Conservation (phyloP, 2,329 filamentous ascomycete species). For the Fusarium duplospermum region DNA sequence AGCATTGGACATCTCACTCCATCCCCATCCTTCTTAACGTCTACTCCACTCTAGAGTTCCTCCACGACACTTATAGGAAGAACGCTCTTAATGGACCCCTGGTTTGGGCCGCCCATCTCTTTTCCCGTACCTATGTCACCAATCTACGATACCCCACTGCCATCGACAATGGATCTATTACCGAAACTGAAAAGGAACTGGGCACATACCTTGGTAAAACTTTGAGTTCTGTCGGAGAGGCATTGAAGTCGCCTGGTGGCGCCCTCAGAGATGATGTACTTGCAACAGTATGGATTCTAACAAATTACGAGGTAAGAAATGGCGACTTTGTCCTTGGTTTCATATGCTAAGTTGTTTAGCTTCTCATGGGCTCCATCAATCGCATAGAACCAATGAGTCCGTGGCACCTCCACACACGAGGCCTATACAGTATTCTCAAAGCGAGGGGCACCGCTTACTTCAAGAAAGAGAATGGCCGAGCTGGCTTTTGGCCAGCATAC, state of each 20-base stretch:
- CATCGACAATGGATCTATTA: constrained; percentile 39
- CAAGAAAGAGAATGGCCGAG: constrained; percentile 39
- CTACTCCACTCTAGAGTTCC: constrained; percentile 51
- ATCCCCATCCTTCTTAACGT: constrained; percentile 54
- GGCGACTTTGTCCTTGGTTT: not conserved
- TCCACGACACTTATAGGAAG: constrained; percentile 45
- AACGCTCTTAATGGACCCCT: constrained; percentile 48
- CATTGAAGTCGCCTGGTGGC: constrained; percentile 47
- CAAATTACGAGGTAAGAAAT: constrained; percentile 53
- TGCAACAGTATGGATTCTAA: constrained; percentile 54
- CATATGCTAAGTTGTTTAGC: not conserved
- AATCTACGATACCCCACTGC: constrained; percentile 51
- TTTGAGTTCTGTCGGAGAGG: constrained; percentile 52
- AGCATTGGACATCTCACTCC: constrained; percentile 55
- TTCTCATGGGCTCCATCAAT: constrained; percentile 50
- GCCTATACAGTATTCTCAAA: constrained; percentile 52
- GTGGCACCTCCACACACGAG: constrained; percentile 53
- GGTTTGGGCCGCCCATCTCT: constrained; percentile 55
- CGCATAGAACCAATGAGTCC: constrained; percentile 42
- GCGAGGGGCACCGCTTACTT: constrained; percentile 47
- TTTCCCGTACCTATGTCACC: constrained; percentile 54
- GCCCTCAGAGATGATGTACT: constrained; percentile 51
- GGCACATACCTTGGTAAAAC: constrained; percentile 52
- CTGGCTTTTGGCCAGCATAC: constrained; percentile 53
- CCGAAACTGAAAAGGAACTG: constrained; percentile 48